Conservation (phyloP, 345 rosid species). For the Acer negundo region DNA sequence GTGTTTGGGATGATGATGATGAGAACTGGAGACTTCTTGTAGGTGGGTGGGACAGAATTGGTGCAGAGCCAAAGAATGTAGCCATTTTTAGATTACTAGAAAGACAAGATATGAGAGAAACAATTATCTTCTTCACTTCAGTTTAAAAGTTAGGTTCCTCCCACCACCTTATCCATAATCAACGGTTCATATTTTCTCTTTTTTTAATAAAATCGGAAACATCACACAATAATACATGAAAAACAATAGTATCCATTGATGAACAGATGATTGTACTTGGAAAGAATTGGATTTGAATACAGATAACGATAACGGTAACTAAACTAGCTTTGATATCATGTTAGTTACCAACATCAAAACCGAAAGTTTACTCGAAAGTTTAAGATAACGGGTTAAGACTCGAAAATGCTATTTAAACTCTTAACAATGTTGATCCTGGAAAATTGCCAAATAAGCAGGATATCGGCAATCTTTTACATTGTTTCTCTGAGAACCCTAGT, state of each 20-base stretch:
- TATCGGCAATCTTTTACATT: neutral
- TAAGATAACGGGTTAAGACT: neutral
- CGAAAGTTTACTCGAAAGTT: too few relatives aligned
- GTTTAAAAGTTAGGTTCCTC: constrained; percentile 20
- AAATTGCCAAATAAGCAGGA: neutral
- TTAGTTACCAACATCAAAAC: neutral
- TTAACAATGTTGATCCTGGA: neutral
- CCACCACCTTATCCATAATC: constrained; percentile 8
- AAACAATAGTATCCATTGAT: neutral
- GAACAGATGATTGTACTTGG: too few relatives aligned
- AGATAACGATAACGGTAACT: too few relatives aligned
- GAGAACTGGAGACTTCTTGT: constrained; percentile 34
- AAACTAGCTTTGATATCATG: neutral
- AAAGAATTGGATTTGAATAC: neutral
- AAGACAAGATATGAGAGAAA: neutral
- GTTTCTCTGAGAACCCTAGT: neutral
- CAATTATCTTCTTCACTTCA: neutral
- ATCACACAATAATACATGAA: too few relatives aligned
- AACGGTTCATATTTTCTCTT: neutral
- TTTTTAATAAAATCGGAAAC: too few relatives aligned
- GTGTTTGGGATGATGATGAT: constrained; percentile 25
- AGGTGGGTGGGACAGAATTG: constrained; percentile 41
- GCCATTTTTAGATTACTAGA: constrained; percentile 36
- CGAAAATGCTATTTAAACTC: neutral
- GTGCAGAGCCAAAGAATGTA: constrained; percentile 40